phyloP scores from a whole-genome alignment of 768 basidiomycete species.

The Gymnopilus dilepis region DNA sequence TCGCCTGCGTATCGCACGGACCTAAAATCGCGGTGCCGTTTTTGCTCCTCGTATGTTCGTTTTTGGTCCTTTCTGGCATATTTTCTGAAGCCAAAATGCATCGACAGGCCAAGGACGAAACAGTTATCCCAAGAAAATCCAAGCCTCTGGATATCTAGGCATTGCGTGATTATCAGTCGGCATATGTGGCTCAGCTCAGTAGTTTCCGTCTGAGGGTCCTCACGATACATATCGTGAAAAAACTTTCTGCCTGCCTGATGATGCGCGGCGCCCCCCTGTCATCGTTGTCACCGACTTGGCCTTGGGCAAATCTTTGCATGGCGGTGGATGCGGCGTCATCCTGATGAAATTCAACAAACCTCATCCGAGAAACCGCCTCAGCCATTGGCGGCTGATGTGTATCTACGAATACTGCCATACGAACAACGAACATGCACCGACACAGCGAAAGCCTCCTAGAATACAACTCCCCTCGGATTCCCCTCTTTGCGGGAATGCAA shows the following conservation, averaged over 20 bases:
- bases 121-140: neutral
- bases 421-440: neutral
- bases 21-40: neutral
- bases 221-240: neutral
- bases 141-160: neutral
- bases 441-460: neutral
- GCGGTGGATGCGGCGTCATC: neutral
- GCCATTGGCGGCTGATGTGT: neutral
- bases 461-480: neutral
- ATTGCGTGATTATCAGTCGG: neutral
- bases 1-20: neutral
- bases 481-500: neutral
- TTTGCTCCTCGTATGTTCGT: neutral
- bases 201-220: conserved; percentile 18
- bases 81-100: neutral
- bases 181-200: neutral
- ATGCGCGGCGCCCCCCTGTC: neutral
- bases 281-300: neutral
- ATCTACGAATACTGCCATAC: neutral
- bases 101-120: neutral
- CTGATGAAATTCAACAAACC: neutral
- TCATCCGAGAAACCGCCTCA: neutral
- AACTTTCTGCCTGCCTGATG: neutral
- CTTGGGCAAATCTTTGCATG: neutral
- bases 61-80: neutral